Conservation (phyloP, 768 basidiomycete genomes). For the Auricularia sp. region DNA sequence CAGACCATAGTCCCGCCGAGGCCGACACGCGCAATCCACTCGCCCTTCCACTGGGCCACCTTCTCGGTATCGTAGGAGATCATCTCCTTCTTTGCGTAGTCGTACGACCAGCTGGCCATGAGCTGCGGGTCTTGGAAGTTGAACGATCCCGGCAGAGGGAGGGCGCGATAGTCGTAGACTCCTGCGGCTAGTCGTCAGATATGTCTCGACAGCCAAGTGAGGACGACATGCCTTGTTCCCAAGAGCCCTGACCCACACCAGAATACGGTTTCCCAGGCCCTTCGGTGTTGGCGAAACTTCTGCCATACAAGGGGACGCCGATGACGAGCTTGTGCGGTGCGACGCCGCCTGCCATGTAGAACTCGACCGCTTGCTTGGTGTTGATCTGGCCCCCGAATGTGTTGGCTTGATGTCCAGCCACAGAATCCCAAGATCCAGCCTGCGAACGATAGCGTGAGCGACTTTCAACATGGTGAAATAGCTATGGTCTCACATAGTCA, state of each 20-base stretch:
- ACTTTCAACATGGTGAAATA: not conserved
- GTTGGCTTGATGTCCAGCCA: constrained; percentile 67
- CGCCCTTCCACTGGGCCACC: constrained; percentile 63
- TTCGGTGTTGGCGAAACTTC: constrained; percentile 76
- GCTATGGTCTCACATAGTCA: constrained; percentile 32
- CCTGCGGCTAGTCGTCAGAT: constrained; percentile 15
- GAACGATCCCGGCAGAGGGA: constrained; percentile 68
- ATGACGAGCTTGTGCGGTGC: constrained; percentile 71
- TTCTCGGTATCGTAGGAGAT: constrained; percentile 71
- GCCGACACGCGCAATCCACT: constrained; percentile 65
- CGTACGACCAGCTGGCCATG: constrained; percentile 78
- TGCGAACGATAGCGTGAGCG: constrained; percentile 13
- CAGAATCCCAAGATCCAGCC: constrained; percentile 35
- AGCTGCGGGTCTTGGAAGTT: constrained; percentile 54
- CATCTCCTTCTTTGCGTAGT: constrained; percentile 65
- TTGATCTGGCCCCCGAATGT: constrained; percentile 60
- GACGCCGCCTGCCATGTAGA: constrained; percentile 66
- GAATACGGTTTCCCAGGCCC: constrained; percentile 74
- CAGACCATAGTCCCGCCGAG: constrained; percentile 93
- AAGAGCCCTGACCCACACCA: constrained; percentile 78
- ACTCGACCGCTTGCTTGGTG: constrained; percentile 53
- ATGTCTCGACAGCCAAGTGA: not conserved
- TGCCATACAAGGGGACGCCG: constrained; percentile 89
- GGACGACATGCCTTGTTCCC: constrained; percentile 51
- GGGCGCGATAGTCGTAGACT: constrained; percentile 85